Evolutionary conservation across 2,329 filamentous ascomycete species (phyloP).

Genomic region (Penicillium sp.): DNA sequence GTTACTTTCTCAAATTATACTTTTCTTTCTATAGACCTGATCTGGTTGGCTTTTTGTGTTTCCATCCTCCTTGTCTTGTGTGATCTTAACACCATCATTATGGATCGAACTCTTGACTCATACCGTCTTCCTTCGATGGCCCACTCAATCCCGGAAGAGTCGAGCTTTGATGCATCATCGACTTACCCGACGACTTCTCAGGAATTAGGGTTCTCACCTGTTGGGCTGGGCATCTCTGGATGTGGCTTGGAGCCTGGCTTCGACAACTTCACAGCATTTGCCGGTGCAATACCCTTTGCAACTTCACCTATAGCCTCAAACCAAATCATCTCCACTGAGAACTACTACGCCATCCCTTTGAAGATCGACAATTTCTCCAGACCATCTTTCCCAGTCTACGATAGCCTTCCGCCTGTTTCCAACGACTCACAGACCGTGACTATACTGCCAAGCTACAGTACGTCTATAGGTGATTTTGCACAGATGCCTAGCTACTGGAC

Average conservation of each 20-base stretch:
- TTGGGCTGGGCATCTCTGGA: slow-evolving; percentile 32
- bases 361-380: slow-evolving; percentile 19
- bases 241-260: slow-evolving; percentile 22
- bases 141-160: slow-evolving; percentile 12
- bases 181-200: slow-evolving; percentile 23
- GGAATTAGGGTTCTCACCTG: slow-evolving; percentile 13
- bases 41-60: slow-evolving; percentile 7
- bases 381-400: slow-evolving; percentile 24
- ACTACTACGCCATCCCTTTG: slow-evolving; percentile 21
- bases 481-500: slow-evolving; percentile 25
- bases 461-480: slow-evolving; percentile 12
- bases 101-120: slow-evolving; percentile 11
- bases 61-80: neutral
- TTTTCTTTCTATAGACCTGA: slow-evolving; percentile 11
- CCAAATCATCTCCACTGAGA: slow-evolving; percentile 17
- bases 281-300: slow-evolving; percentile 18
- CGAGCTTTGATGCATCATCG: slow-evolving; percentile 15
- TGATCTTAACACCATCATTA: slow-evolving; percentile 4
- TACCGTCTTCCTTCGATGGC: slow-evolving; percentile 3
- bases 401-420: slow-evolving; percentile 18
- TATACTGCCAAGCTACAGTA: slow-evolving; percentile 25
- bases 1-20: slow-evolving; percentile 5
- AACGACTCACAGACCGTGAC: slow-evolving; percentile 20
- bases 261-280: slow-evolving; percentile 19
- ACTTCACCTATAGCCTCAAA: slow-evolving; percentile 22